These are phyloP conservation scores for Apiotrichum siamense DNA, from an alignment of 1,284 basidiomycete species.

Conservation along the genomic window DNA sequence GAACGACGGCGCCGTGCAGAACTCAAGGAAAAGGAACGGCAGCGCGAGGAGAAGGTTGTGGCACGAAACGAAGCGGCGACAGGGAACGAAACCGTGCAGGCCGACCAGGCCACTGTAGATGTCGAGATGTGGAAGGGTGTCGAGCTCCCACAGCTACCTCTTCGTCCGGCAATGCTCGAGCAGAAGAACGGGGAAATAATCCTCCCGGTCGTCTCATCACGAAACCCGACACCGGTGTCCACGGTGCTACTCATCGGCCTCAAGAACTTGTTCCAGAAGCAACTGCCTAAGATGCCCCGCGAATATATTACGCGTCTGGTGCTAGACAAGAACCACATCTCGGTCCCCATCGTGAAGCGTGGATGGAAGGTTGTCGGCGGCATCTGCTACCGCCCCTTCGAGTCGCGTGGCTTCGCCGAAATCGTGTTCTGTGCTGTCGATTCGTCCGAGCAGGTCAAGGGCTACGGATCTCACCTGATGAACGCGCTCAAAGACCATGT, in stretches of 20 bases:
- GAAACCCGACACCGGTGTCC: constrained; percentile 69
- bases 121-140: constrained; percentile 43
- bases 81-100: constrained; percentile 13
- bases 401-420: constrained; percentile 90
- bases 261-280: constrained; percentile 95
- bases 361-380: constrained; percentile 96
- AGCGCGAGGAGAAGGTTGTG: constrained; percentile 65
- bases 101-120: constrained; percentile 17
- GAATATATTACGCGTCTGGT: constrained; percentile 97
- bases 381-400: constrained; percentile 95
- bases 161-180: constrained; percentile 70
- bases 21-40: constrained; percentile 55
- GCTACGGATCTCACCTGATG: constrained; percentile 98
- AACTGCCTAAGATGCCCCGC: constrained; percentile 97
- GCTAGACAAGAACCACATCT: constrained; percentile 84
- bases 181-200: constrained; percentile 77
- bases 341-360: constrained; percentile 89
- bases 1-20: constrained; percentile 49
- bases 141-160: constrained; percentile 42
- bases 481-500: constrained; percentile 97
- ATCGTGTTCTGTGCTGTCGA: constrained; percentile 99
- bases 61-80: constrained; percentile 59
- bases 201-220: constrained; percentile 72
- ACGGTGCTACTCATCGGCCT: constrained; percentile 84
- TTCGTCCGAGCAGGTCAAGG: constrained; percentile 95